A percentile compares a stretch with the other conserved stretches of the same genome.
These are phyloP conservation scores for Russula abietina DNA, from an alignment of 768 basidiomycete species.

Conservation along the genomic window DNA sequence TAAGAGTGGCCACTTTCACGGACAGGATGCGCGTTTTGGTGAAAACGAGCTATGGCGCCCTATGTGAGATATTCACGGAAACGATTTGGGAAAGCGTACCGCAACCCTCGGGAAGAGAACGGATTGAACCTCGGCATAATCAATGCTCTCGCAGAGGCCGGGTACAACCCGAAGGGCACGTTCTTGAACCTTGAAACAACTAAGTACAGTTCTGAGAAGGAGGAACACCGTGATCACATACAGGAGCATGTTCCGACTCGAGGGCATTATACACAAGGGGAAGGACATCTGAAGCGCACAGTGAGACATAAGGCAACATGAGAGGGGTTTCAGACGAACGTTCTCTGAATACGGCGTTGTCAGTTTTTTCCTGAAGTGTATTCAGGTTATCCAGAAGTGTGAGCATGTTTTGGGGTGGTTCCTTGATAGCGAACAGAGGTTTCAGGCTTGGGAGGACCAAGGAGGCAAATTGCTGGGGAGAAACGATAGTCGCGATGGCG, in stretches of 20 bases:
- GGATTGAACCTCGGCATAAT: slow-evolving; percentile 90
- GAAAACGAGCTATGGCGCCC: slow-evolving; percentile 67
- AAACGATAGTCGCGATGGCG: slow-evolving; percentile 71
- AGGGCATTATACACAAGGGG: slow-evolving; percentile 93
- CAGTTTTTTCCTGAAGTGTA: slow-evolving; percentile 84
- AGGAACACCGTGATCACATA: slow-evolving; percentile 27
- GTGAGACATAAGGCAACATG: background rate
- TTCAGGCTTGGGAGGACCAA: slow-evolving; percentile 82
- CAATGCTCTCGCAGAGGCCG: slow-evolving; percentile 83
- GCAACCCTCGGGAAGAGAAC: slow-evolving; percentile 89
- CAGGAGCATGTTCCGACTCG: slow-evolving; percentile 88
- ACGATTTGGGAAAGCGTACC: slow-evolving; percentile 42
- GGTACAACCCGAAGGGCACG: slow-evolving; percentile 80
- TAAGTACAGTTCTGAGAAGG: slow-evolving; percentile 9
- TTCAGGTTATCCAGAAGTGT: slow-evolving; percentile 85
- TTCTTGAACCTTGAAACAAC: slow-evolving; percentile 72
- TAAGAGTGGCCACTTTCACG: slow-evolving; percentile 85
- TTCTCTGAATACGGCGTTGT: slow-evolving; percentile 79
- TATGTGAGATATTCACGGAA: slow-evolving; percentile 1
- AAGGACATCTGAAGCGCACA: slow-evolving; percentile 65
- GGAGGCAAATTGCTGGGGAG: slow-evolving; percentile 72
- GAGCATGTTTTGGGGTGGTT: slow-evolving; percentile 96
- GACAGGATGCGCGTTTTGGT: slow-evolving; percentile 83
- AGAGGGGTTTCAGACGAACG: slow-evolving; percentile 45
- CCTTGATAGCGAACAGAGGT: slow-evolving; percentile 84